phyloP scores from a whole-genome alignment of 163 green algal species.

The Scenedesmus sp. region DNA sequence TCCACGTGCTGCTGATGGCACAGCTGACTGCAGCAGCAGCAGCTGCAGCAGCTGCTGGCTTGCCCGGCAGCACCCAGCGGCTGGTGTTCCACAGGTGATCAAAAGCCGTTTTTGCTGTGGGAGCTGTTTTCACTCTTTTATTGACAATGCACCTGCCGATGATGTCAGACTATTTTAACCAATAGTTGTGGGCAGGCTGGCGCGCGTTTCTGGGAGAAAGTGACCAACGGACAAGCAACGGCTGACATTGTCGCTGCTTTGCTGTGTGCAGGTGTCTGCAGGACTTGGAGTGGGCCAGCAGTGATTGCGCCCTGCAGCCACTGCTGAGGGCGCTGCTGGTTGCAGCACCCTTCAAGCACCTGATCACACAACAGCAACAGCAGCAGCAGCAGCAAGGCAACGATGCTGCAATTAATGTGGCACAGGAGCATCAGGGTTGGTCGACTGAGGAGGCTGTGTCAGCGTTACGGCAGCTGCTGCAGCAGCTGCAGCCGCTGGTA shows the following conservation, averaged over 20 bases:
- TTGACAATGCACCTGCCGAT: neutral
- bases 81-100: conserved; percentile 24
- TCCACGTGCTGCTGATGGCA: neutral
- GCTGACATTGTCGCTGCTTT: neutral
- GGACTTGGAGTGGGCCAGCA: conserved; percentile 53
- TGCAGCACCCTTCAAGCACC: conserved; percentile 14
- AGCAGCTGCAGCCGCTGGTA: conserved; percentile 12
- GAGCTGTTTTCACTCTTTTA: neutral
- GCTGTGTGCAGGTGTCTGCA: conserved; percentile 38
- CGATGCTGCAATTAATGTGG: neutral
- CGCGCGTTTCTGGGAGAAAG: too few species aligned
- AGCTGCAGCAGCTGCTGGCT: neutral
- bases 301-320: conserved; percentile 16
- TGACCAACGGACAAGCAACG: too few species aligned
- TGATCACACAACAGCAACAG: neutral
- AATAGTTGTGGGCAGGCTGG: too few species aligned
- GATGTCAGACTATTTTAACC: too few species aligned
- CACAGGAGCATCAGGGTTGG: neutral
- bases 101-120: neutral
- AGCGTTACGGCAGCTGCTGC: conserved; percentile 42
- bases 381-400: conserved; percentile 19
- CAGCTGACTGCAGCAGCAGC: neutral
- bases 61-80: neutral
- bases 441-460: neutral
- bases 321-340: conserved; percentile 46